Evolutionary conservation across 192 early-diverging fungal genomes (phyloP).

Genomic region (Bifiguratus adelaidae): DNA sequence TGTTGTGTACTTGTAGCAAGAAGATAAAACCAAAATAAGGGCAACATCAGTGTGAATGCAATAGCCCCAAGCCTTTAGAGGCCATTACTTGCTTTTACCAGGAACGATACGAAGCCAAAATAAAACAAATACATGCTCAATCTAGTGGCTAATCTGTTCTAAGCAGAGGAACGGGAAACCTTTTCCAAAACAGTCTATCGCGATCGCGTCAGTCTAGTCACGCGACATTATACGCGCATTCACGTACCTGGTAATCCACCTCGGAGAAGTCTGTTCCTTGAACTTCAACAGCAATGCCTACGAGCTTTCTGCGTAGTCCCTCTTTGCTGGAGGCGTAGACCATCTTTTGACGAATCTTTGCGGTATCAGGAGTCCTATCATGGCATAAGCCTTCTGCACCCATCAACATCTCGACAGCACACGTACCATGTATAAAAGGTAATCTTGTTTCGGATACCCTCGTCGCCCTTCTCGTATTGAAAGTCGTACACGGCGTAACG

Average conservation of each 20-base stretch:
- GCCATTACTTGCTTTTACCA: too few relatives aligned
- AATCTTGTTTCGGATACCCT: conserved; percentile 74
- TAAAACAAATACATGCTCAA: too few relatives aligned
- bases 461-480: conserved; percentile 50
- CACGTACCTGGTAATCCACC: conserved; percentile 24
- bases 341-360: conserved; percentile 80
- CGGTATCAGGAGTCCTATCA: conserved; percentile 64
- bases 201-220: too few relatives aligned
- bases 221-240: too few relatives aligned
- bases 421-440: conserved; percentile 76
- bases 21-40: too few relatives aligned
- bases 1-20: too few relatives aligned
- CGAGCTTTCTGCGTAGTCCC: conserved; percentile 58
- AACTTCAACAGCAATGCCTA: conserved; percentile 62
- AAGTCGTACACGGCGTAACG: conserved; percentile 90
- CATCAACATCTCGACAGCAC: neutral
- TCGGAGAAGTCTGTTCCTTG: conserved; percentile 81
- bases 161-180: neutral
- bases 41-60: too few relatives aligned
- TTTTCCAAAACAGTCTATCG: neutral
- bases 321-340: conserved; percentile 81
- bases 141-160: too few relatives aligned
- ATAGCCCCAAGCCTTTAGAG: too few relatives aligned
- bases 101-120: too few relatives aligned
- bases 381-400: too few relatives aligned